Evolutionary conservation across 1,139 yeast genomes (phyloP).

Genomic region (Candida sanyaensis): DNA sequence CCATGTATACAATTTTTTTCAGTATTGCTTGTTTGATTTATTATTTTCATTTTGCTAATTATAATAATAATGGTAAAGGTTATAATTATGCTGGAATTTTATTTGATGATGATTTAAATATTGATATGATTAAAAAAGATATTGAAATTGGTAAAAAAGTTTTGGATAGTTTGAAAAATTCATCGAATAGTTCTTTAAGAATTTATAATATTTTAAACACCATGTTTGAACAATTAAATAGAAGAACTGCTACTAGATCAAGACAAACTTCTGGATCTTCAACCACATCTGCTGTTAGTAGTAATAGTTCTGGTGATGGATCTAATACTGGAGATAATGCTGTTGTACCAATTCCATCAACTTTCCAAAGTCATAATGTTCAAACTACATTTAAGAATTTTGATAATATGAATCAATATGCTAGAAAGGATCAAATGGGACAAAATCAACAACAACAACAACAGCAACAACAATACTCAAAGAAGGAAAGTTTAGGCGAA

Average conservation of each 20-base stretch:
- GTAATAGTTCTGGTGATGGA: neutral
- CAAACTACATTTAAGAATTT: constrained; percentile 35
- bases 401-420: constrained; percentile 35
- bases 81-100: constrained; percentile 49
- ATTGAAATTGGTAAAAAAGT: constrained; percentile 83
- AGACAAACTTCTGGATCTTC: constrained; percentile 5
- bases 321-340: neutral
- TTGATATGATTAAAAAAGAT: constrained; percentile 70
- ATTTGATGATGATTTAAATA: constrained; percentile 61
- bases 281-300: neutral
- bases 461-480: neutral
- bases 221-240: constrained; percentile 77
- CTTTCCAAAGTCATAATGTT: constrained; percentile 21
- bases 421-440: constrained; percentile 4
- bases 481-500: constrained; percentile 12
- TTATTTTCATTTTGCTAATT: constrained; percentile 72
- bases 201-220: constrained; percentile 79
- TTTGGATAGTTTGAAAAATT: constrained; percentile 67
- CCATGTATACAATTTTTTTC: constrained; percentile 88
- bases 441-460: neutral
- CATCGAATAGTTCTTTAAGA: constrained; percentile 76
- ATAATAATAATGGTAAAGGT: constrained; percentile 26
- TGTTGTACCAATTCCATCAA: constrained; percentile 5
- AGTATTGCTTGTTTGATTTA: constrained; percentile 86
- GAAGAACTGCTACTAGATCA: constrained; percentile 56